Base-by-base conservation (phyloP, 768 basidiomycete species). In the Amanita subjunquillea region DNA sequence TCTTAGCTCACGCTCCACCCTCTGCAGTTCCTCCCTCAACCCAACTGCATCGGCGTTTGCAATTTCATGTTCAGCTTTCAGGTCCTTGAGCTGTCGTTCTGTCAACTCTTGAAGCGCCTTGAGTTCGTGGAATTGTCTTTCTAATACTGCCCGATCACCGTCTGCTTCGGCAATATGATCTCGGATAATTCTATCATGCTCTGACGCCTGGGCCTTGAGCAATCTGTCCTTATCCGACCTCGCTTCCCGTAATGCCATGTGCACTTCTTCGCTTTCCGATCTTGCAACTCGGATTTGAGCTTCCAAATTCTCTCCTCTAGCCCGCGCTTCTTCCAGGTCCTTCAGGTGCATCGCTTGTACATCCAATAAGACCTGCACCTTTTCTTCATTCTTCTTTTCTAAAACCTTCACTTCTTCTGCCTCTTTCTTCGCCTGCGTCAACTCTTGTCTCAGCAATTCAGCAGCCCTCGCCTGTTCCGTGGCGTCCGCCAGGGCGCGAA, bases 161-260 rank as follows among this genome's bases (percentile, higher is more conserved):
- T 96, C 91, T 12, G 92, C 89, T 65, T 98, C 94, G 2, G 87
- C 87, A 51, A 87, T 85, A 59, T 93, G 88, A 63, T 96, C 92
- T 1, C 91, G 79, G 56, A 96, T 80, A 46, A 75, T 72, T 20
- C 75, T 70, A 37, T 78, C 76, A 56, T 79, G 76, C 59, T 79
- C 87, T 12, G 78, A 80, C 6, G 87, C 85, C 62, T 91, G 89
- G 2, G 73, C 76, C 39, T 75, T 79, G 53, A 91, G 67, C 13
- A 91, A 70, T 20, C 83, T 71, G 52, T 95, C 91, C 67, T 91
- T 90, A 68, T 96, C 91, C 56, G 66, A 66, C 39, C 80, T 75
- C 2, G 87, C 83, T 54, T 85, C 78, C 56, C 73, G 77, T 46
- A 92, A 67, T 40, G 87, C 83, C 48, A 71, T 71, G 53, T 83